Conservation (phyloP, 805 yeast genomes). For the Pichia scutulata region DNA sequence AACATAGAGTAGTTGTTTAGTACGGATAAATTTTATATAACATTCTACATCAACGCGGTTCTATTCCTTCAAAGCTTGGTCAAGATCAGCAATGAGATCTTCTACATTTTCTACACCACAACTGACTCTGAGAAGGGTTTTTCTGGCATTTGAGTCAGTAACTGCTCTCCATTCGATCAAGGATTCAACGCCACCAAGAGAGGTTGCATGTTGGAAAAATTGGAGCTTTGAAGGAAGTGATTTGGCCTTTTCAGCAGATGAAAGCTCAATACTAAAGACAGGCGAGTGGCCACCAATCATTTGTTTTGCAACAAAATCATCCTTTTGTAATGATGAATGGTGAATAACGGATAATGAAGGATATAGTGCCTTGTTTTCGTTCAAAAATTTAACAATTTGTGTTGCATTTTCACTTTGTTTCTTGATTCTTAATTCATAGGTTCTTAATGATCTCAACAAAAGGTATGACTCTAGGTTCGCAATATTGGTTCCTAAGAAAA, state of each 20-base stretch:
- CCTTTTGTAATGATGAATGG: constrained; percentile 76
- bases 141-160: constrained; percentile 50
- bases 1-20: background rate
- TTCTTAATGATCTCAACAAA: constrained; percentile 70
- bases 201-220: constrained; percentile 83
- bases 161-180: constrained; percentile 86
- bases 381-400: constrained; percentile 50
- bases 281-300: constrained; percentile 62
- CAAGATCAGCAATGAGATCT: constrained; percentile 70
- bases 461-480: constrained; percentile 72
- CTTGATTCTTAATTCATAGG: constrained; percentile 63
- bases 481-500: constrained; percentile 68
- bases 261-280: constrained; percentile 59
- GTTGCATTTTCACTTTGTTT: constrained; percentile 60
- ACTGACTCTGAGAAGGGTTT: constrained; percentile 62
- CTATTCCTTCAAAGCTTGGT: constrained; percentile 37
- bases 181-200: constrained; percentile 89
- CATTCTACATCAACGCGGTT: background rate
- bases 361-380: constrained; percentile 39
- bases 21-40: too few relatives aligned
- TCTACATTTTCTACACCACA: constrained; percentile 72
- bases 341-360: constrained; percentile 44
- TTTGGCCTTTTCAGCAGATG: constrained; percentile 47
- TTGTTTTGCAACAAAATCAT: constrained; percentile 58
- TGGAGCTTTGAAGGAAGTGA: constrained; percentile 55